These are phyloP conservation scores for Trichaptum fuscoviolaceum DNA, from an alignment of 768 basidiomycete species.

Conservation along the genomic window DNA sequence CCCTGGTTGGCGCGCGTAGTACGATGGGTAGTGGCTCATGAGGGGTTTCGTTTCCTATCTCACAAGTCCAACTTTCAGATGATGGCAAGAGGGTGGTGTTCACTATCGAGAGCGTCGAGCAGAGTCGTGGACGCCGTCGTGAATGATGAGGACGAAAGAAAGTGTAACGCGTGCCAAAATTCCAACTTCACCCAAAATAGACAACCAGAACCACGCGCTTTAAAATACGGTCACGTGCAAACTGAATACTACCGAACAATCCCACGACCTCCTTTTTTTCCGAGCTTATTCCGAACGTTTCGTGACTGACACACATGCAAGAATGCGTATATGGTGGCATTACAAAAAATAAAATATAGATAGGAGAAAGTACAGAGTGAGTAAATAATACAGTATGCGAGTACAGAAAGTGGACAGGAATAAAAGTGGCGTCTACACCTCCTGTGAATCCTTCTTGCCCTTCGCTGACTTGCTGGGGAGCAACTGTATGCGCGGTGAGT, in stretches of 20 bases:
- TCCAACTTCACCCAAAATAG: background rate
- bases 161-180: background rate
- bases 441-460: conserved; percentile 43
- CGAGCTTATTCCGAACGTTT: no score
- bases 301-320: no score
- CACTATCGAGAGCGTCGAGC: background rate
- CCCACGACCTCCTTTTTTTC: no score
- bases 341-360: conserved; percentile 1
- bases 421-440: conserved; percentile 32
- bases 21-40: background rate
- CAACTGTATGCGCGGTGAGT: conserved; percentile 25
- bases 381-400: conserved; percentile 9
- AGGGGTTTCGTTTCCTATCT: no score
- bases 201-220: background rate
- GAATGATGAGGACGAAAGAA: background rate
- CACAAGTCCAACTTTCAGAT: no score
- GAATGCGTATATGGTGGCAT: background rate
- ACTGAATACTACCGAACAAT: background rate
- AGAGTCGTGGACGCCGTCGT: background rate
- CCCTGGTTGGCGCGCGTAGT: background rate
- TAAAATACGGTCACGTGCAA: background rate
- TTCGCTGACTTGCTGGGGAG: conserved; percentile 40
- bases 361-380: background rate
- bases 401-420: conserved; percentile 11
- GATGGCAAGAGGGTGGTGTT: background rate